A percentile compares a stretch with the other conserved stretches of the same genome.
phyloP scores from a whole-genome alignment of 495 filamentous ascomycete species.

The Podospora anserina region DNA sequence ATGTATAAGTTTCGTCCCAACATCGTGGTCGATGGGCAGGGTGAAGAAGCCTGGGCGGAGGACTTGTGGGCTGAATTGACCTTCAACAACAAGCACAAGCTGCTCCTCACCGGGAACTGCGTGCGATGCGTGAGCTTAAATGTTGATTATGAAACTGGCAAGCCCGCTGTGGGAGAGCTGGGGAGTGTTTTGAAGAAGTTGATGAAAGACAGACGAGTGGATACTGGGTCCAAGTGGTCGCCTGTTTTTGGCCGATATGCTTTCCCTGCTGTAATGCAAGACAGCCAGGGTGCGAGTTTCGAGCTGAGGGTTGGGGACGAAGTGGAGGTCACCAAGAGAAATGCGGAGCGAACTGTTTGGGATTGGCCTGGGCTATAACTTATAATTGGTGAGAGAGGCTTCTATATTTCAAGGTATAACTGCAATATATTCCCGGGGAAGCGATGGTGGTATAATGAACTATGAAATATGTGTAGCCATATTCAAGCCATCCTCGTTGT shows the following conservation, averaged over 20 bases:
- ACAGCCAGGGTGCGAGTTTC: constrained; percentile 34
- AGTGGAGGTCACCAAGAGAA: constrained; percentile 57
- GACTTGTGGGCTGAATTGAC: constrained; percentile 77
- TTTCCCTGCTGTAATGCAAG: constrained; percentile 47
- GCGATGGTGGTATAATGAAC: too few relatives aligned
- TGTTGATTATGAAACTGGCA: constrained; percentile 76
- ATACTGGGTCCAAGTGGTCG: constrained; percentile 66
- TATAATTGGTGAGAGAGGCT: too few relatives aligned
- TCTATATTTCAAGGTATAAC: too few relatives aligned
- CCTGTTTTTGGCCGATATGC: constrained; percentile 84
- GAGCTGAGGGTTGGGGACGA: constrained; percentile 66
- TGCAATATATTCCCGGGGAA: neutral
- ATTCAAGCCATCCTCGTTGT: too few relatives aligned
- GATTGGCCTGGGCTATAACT: constrained; percentile 34
- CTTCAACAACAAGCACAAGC: constrained; percentile 43
- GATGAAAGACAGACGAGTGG: constrained; percentile 74
- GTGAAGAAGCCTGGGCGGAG: constrained; percentile 65
- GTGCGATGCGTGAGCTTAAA: constrained; percentile 75
- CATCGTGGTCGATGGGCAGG: constrained; percentile 65
- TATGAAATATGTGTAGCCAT: too few relatives aligned
- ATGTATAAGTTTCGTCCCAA: constrained; percentile 84
- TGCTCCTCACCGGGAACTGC: constrained; percentile 75
- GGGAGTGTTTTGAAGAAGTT: constrained; percentile 71
- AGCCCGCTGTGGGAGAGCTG: constrained; percentile 58
- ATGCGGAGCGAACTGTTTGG: constrained; percentile 57